Evolutionary conservation across 2,329 filamentous ascomycete species (phyloP).

Genomic region (Pestalotiopsis sp.): DNA sequence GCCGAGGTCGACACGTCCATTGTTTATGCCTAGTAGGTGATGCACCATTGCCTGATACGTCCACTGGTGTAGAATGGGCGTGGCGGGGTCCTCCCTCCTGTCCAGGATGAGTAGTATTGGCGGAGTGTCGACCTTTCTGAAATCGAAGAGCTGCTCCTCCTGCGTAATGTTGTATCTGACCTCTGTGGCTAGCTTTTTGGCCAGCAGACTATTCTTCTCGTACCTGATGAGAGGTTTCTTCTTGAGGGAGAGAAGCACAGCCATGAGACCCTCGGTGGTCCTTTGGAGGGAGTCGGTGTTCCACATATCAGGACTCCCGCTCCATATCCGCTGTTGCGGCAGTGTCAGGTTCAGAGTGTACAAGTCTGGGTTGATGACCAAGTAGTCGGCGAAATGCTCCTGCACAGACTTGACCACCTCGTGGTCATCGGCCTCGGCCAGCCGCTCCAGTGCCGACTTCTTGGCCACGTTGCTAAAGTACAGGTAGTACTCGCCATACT

Average conservation of each 20-base stretch:
- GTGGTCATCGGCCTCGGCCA: conserved; percentile 96
- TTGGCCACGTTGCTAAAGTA: conserved; percentile 98
- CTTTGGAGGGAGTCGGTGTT: conserved; percentile 86
- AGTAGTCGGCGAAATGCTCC: conserved; percentile 95
- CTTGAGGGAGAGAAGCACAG: conserved; percentile 84
- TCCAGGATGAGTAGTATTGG: conserved; percentile 91
- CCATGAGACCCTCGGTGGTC: conserved; percentile 84
- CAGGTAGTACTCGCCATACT: conserved; percentile 95
- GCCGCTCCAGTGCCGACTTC: conserved; percentile 89
- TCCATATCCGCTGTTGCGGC: conserved; percentile 80
- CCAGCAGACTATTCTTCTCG: conserved; percentile 84
- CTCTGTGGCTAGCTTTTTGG: conserved; percentile 92
- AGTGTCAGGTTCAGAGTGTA: conserved; percentile 78
- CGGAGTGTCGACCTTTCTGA: conserved; percentile 90
- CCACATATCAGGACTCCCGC: conserved; percentile 81
- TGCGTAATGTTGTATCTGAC: conserved; percentile 91
- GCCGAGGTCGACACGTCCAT: conserved; percentile 89
- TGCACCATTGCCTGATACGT: conserved; percentile 99
- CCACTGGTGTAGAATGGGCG: conserved; percentile 94
- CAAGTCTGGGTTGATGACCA: conserved; percentile 92
- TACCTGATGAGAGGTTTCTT: conserved; percentile 96
- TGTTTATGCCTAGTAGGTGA: conserved; percentile 89
- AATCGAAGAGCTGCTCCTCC: conserved; percentile 96
- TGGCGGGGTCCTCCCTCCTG: conserved; percentile 91
- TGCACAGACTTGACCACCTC: conserved; percentile 94